Conservation (phyloP, 108 stramenopile species). For the Stephanodiscus triporus region DNA sequence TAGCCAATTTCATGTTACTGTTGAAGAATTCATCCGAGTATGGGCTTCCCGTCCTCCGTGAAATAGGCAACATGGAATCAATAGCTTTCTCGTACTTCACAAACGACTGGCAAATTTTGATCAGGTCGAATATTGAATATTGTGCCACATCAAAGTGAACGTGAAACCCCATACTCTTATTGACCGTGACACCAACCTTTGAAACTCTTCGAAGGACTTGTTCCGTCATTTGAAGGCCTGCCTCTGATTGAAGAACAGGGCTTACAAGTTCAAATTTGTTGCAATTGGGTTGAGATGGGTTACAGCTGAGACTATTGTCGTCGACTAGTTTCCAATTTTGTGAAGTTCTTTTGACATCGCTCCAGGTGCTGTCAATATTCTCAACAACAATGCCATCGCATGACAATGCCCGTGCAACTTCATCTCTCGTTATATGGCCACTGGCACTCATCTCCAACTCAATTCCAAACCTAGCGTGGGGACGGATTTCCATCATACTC, state of each 20-base stretch:
- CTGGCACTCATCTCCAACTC: conserved; percentile 15
- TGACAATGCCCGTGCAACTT: background rate
- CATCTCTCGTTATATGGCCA: background rate
- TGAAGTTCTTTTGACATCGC: conserved; percentile 1
- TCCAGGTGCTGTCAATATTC: conserved; percentile 3
- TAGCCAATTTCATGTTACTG: conserved; percentile 14
- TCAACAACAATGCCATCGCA: background rate
- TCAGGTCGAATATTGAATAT: background rate
- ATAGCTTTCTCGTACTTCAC: conserved; percentile 20
- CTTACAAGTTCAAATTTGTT: conserved; percentile 29
- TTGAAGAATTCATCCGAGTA: conserved; percentile 19
- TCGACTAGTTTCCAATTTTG: conserved; percentile 19
- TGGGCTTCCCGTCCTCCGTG: conserved; percentile 17
- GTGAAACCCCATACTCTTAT: conserved; percentile 25
- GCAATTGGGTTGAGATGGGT: conserved; percentile 13
- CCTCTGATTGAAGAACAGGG: conserved; percentile 20
- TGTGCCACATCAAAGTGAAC: conserved; percentile 17
- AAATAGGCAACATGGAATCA: conserved; percentile 23
- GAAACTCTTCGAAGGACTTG: conserved; percentile 3
- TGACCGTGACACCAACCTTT: conserved; percentile 4
- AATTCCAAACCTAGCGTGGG: conserved; percentile 5
- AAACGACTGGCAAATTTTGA: conserved; percentile 24
- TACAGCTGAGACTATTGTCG: conserved; percentile 15
- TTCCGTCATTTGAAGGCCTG: background rate
- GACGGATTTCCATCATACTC: conserved; percentile 10